Conservation (phyloP, 106 monocot species). For the Dioscorea dumetorum region DNA sequence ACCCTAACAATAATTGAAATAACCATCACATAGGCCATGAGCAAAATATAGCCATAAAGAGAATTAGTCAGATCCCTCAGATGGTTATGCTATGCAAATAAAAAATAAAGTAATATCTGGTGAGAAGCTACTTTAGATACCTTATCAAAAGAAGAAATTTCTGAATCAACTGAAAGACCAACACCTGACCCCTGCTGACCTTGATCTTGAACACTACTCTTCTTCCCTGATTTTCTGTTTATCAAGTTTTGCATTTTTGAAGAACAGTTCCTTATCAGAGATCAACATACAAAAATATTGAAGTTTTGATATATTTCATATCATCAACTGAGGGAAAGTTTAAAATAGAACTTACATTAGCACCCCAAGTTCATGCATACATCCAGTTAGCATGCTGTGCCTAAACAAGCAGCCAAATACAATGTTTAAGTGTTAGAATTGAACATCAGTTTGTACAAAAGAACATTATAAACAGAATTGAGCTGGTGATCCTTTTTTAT, state of each 20-base stretch:
- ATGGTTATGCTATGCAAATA: no score
- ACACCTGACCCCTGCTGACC: conserved; percentile 12
- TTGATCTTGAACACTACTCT: conserved; percentile 10
- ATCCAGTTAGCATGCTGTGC: conserved; percentile 66
- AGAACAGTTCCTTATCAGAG: background rate
- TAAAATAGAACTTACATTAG: conserved; percentile 38
- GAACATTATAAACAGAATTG: no score
- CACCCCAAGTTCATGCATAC: conserved; percentile 41
- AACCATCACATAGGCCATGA: no score
- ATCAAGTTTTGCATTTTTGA: conserved; percentile 1
- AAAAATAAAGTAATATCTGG: no score
- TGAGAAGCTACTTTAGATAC: conserved; percentile 12
- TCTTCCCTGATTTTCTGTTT: conserved; percentile 28
- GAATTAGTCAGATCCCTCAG: no score
- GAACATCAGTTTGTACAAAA: background rate
- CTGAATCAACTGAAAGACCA: conserved; percentile 14
- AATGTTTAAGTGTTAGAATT: conserved; percentile 6
- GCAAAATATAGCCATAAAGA: no score
- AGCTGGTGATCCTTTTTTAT: background rate
- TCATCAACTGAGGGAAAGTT: background rate
- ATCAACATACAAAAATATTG: background rate
- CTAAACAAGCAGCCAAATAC: conserved; percentile 24
- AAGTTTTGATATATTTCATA: no score
- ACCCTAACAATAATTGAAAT: no score
- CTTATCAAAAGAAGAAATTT: conserved; percentile 86